Conservation (phyloP, 805 yeast genomes). For the Wickerhamiella qilinensis region DNA sequence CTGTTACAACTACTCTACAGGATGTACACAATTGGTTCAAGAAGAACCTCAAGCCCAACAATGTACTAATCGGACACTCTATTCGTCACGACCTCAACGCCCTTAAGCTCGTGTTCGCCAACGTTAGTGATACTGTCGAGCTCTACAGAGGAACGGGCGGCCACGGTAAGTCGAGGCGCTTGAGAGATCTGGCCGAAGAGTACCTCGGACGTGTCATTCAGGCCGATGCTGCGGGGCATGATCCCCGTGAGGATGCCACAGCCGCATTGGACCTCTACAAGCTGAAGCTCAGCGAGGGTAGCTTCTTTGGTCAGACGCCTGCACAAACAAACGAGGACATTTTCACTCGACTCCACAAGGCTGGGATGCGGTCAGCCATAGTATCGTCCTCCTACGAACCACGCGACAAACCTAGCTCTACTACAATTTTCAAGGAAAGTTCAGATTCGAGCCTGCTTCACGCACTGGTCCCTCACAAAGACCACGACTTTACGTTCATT, state of each 20-base stretch:
- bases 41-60: constrained; percentile 33
- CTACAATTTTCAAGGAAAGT: not conserved
- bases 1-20: constrained; percentile 43
- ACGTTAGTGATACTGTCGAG: constrained; percentile 65
- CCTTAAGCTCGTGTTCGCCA: constrained; percentile 53
- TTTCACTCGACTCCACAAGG: not conserved
- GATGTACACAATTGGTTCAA: constrained; percentile 53
- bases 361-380: not conserved
- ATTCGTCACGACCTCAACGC: constrained; percentile 68
- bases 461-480: not conserved
- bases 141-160: constrained; percentile 67
- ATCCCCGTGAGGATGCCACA: constrained; percentile 69
- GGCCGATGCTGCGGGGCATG: constrained; percentile 52
- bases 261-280: constrained; percentile 69
- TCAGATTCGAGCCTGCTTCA: not conserved
- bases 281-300: constrained; percentile 27
- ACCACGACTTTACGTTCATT: not conserved
- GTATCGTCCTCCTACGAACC: not conserved
- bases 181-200: constrained; percentile 49
- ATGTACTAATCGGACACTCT: constrained; percentile 77
- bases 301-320: not conserved
- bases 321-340: not conserved
- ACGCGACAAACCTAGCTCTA: not conserved
- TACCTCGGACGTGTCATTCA: constrained; percentile 50
- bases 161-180: constrained; percentile 4